Evolutionary conservation across 495 filamentous ascomycete species (phyloP), one percentile per base, ranked within the genome.

Genomic region (Cercophora newfieldiana): DNA sequence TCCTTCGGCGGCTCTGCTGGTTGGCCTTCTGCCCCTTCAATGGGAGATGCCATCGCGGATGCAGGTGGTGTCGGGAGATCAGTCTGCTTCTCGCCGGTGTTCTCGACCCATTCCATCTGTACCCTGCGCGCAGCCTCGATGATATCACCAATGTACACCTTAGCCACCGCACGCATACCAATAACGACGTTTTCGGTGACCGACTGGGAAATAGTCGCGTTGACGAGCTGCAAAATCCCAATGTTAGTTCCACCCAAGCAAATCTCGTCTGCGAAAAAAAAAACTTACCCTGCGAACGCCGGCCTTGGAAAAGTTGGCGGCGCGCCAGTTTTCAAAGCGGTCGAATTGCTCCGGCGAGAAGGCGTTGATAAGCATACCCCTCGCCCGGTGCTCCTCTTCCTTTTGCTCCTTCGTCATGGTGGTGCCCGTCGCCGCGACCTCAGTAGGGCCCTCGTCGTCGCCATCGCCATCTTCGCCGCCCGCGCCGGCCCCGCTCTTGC

Each of bases 201-300:
- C 21, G 91, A 95, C 75, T 97, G 93, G 0, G 90, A 93, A 14
- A 96, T 88, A 48, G 92, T 93, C 68, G 93, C 91, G 69, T 97
- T 97, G 74, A 92, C 87, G 67, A 93, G 89, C 80, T 91, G 50
- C 54, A 29, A 4, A 29, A 14, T n/a, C 37, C 37, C 37, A 44
- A 16, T 14, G 28, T 10, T 21, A 31, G 51, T 7, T 69, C 79
- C 72, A 79, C 72, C 55, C 5, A 44, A 18, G 56, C 18, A 22
- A 22, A n/a, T 56, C 25, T 6, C 58, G 10, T 33, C 30, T 30
- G 44, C 25, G 54, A 16, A 51, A 30, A 30, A 24, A n/a, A 3
- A 25, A 22, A 69, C 80, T 19, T 78, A 86, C 85, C 66, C 84
- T 72, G 37, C 73, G 66, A 10, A 77, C 71, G 18, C 64, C 63